Percentiles rank a stretch among this genome's conserved stretches.
Evolutionary conservation across 2,329 filamentous ascomycete genomes (phyloP).

Genomic region (Aspergillus puulaauensis): DNA sequence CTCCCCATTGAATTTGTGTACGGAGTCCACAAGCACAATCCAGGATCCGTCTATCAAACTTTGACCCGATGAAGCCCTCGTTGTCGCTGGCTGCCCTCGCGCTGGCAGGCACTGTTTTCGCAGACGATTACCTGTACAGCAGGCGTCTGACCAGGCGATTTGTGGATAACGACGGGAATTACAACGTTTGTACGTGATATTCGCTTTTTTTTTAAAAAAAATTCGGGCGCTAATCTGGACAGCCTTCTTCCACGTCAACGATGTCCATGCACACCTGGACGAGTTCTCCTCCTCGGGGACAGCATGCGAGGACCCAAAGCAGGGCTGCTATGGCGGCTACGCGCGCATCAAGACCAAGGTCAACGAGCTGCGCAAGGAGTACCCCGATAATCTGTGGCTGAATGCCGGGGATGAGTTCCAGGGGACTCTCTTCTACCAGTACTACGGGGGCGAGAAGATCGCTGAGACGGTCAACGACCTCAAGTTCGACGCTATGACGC

Average conservation of each 20-base stretch:
- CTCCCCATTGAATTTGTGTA: neutral
- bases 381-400: constrained; percentile 5
- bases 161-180: constrained; percentile 1
- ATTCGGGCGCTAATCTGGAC: neutral
- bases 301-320: neutral
- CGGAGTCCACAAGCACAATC: neutral
- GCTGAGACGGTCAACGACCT: constrained; percentile 6
- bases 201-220: too few relatives aligned
- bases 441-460: constrained; percentile 8
- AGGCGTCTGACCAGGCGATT: neutral
- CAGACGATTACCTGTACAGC: constrained; percentile 8
- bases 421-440: constrained; percentile 5
- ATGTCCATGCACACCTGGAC: constrained; percentile 5
- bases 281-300: constrained; percentile 1
- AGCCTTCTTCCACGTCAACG: constrained; percentile 7
- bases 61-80: neutral
- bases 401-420: constrained; percentile 8
- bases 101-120: neutral
- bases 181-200: neutral
- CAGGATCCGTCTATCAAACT: too few relatives aligned
- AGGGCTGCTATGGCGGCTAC: constrained; percentile 6
- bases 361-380: neutral
- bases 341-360: constrained; percentile 9
- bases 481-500: constrained; percentile 4
- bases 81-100: constrained; percentile 2